Base-by-base conservation (phyloP, 345 rosid species). In the Citrus hindsii region DNA sequence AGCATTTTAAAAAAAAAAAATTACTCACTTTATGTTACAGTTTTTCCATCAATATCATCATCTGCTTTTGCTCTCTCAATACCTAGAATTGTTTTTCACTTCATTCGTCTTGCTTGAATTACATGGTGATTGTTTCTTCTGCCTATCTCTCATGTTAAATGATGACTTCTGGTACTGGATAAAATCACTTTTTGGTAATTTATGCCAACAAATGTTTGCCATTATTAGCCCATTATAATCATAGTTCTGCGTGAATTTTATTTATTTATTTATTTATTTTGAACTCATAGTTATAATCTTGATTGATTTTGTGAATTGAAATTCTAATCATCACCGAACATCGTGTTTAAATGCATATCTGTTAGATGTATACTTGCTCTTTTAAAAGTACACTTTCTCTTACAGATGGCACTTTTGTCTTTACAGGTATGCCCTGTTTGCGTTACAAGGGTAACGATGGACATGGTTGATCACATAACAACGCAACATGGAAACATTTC, bases 391-490 rank as follows among this genome's bases (percentile, higher is more conserved):
- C 48, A 24, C 60, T 35, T 27, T 55, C 25, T 18, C 21, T 77
- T n/a, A 62, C 38, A 58, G 22, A 69, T 33, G 28, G 37, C 21
- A 19, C 56, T 22, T 58, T 32, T 61, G 33, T 72, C 78, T 79
- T 55, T 86, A 67, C 88, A 88, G 93, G 85, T 85, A 40, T 91
- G 93, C 68, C 95, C 92, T 33, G 86, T 91, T 61, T 91, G 92
- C 79, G 74, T 84, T 59, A 72, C 81, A 40, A 82, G 84, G 70
- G 88, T 85, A 55, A 87, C 87, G 79, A 80, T 77, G 73, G 82
- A 89, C 69, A 85, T 89, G 70, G 86, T 91, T 74, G 87, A 85
- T 55, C 95, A 89, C 81, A 85, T 91, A 77, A 80, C 90, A 22
- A 55, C 76, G 64, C 88, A 84, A 60, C 93, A 87, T 71, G 83